These are phyloP conservation scores for Diplodia scrobiculata DNA, from an alignment of 2,329 filamentous ascomycete genomes.

Conservation along the genomic window DNA sequence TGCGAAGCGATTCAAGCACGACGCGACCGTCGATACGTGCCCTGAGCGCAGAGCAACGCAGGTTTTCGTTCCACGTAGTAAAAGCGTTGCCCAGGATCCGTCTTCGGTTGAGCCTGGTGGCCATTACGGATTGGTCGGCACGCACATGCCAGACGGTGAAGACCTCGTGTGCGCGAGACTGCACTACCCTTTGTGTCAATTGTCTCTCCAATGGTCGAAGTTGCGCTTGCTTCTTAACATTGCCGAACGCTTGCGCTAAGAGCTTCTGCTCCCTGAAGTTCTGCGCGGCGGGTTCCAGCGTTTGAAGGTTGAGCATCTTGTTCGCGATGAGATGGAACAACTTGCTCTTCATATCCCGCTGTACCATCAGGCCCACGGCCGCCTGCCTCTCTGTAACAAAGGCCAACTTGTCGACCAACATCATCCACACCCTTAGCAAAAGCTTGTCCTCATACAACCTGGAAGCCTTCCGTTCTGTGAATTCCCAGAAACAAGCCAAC, in stretches of 20 bases:
- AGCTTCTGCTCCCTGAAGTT: constrained; percentile 38
- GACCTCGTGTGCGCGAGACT: constrained; percentile 37
- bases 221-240: constrained; percentile 1
- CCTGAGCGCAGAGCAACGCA: constrained; percentile 57
- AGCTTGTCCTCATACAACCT: constrained; percentile 39
- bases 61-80: constrained; percentile 63
- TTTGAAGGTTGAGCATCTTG: constrained; percentile 28
- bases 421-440: constrained; percentile 36
- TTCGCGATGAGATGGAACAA: constrained; percentile 35
- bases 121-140: constrained; percentile 48
- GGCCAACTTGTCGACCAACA: constrained; percentile 37
- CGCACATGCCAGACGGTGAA: constrained; percentile 56
- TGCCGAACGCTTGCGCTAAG: constrained; percentile 34
- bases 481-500: constrained; percentile 45
- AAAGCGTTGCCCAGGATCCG: constrained; percentile 61
- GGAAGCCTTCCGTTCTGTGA: constrained; percentile 41
- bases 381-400: constrained; percentile 37
- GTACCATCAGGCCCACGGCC: constrained; percentile 31
- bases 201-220: constrained; percentile 42
- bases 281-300: constrained; percentile 43
- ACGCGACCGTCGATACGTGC: constrained; percentile 59
- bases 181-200: constrained; percentile 45
- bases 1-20: constrained; percentile 60
- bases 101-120: constrained; percentile 54
- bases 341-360: constrained; percentile 36